Base-by-base conservation (phyloP, 2,329 filamentous ascomycete genomes). In the Cercospora berteroae region DNA sequence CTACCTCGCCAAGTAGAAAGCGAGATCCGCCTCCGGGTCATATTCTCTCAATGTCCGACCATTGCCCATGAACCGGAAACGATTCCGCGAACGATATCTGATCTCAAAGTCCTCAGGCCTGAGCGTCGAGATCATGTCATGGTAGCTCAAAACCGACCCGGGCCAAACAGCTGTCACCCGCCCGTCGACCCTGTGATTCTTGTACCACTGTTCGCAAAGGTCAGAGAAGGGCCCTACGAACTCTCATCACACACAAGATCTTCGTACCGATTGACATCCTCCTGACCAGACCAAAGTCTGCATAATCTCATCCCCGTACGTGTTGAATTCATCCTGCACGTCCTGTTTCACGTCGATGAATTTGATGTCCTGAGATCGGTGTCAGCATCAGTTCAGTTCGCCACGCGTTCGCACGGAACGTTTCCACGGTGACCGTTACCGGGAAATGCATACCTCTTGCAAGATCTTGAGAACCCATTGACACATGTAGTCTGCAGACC, bases 61-160 rank as follows among this genome's bases (percentile, higher is more conserved):
- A 73, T 84, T 84, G 0, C 83, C 83, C 81, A 85, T 79, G 69
- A 83, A 83, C 27, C 79, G 67, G 70, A 81, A 84, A 16, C 78
- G 74, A 71, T 85, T 84, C n/a, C 71, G 65, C 16, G 76, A 80
- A 55, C 77, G 75, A 69, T 84, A 84, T 25, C 18, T 50, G 44
- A 84, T 79, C 3, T 84, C 79, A 68, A 83, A 85, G 69, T 85
- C 83, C 71, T 85, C 83, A 0, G 77, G 77, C 7, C 83, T 75
- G 10, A 85, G 78, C 3, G 79, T 76, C 10, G 76, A 71, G 18
- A 77, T 72, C 75, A 76, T 75, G 59, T 75, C 71, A n/a, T 74
- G 70, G 55, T 73, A 77, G 3, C 60, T 63, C 27, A 76, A 69
- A 1, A 71, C 70, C 52, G 70, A 74, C 0, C 76, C 76, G 4